Percentiles rank a stretch among this genome's conserved stretches.
These are phyloP conservation scores for Colletotrichum nymphaeae DNA, from an alignment of 2,329 filamentous ascomycete genomes.

Conservation along the genomic window DNA sequence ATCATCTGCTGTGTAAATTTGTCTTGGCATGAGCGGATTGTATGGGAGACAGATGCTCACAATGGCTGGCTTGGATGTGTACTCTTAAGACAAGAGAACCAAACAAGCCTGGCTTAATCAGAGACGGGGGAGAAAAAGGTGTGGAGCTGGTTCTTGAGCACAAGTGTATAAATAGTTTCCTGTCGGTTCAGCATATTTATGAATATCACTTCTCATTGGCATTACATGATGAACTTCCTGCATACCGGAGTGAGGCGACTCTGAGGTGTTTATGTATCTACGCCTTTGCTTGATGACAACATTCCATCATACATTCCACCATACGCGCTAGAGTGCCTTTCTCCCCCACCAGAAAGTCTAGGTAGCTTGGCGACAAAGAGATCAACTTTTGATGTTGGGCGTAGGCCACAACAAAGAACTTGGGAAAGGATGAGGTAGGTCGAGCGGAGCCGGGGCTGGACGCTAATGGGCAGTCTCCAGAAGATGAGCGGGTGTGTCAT, in stretches of 20 bases:
- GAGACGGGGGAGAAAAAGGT: neutral
- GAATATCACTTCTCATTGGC: slow-evolving; percentile 32
- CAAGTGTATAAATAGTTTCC: slow-evolving; percentile 32
- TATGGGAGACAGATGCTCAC: neutral
- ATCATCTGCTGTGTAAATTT: slow-evolving; percentile 21
- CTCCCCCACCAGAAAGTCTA: neutral
- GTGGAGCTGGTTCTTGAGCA: slow-evolving; percentile 17
- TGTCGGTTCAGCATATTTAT: slow-evolving; percentile 18
- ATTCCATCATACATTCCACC: neutral
- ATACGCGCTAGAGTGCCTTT: neutral
- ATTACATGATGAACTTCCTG: neutral
- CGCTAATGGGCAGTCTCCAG: neutral
- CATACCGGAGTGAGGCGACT: neutral
- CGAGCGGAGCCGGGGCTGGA: neutral
- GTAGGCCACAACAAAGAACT: slow-evolving; percentile 7
- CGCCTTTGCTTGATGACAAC: neutral
- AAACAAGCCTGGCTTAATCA: neutral
- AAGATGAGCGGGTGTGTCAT: slow-evolving; percentile 1
- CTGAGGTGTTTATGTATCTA: neutral
- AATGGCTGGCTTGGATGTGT: neutral
- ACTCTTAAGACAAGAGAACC: neutral
- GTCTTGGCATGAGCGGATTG: neutral
- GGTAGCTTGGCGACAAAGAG: neutral
- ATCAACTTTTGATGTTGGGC: neutral
- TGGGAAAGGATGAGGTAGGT: neutral